Evolutionary conservation across 1,284 basidiomycete species (phyloP), one percentile per base, ranked within the genome.

Genomic region (Trametes versicolor): DNA sequence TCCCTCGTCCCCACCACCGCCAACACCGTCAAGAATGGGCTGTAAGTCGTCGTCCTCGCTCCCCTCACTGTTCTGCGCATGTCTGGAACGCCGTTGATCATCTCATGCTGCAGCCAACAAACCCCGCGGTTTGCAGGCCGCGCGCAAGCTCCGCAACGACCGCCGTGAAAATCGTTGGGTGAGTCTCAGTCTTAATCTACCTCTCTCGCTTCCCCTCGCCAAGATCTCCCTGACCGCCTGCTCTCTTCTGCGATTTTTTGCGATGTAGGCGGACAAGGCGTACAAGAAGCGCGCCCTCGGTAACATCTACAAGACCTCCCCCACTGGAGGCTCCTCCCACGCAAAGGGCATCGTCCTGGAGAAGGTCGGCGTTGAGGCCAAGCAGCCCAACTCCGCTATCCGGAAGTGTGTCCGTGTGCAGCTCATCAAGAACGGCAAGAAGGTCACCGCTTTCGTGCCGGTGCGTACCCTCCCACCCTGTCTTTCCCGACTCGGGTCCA

Each of bases 371-470:
- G 92, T 95, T 70, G 93, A 94, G 82, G 96, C 95, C 76, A 97
- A 97, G 85, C 95, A 98, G 81, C 98, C 98, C 84, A 99, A 99
- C 90, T 99, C 98, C 79, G 98, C 98, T 80, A 99, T 99, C 82
- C 96, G 98, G 83, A 99, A 99, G 84, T 99, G 98, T 87, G 98
- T 99, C 74, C 95, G 98, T 86, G 98, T 99, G 69, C 98, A 99
- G 80, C 89, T 99, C 76, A 99, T 99, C 84, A 99, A 99, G 91
- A 99, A 99, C 87, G 98, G 98, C 77, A 99, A 99, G 93, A 99
- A 99, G 84, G 96, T 97, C 78, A 97, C 96, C 68, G 95, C 95
- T 76, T 97, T 90, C 86, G 88, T 88, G 54, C 87, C 86, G 73
- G 83, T 84, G 66, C 60, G 79, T 77, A 39, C 52, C 21, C 58